Conservation (phyloP, 768 basidiomycete species). For the Hypholoma fasciculare region DNA sequence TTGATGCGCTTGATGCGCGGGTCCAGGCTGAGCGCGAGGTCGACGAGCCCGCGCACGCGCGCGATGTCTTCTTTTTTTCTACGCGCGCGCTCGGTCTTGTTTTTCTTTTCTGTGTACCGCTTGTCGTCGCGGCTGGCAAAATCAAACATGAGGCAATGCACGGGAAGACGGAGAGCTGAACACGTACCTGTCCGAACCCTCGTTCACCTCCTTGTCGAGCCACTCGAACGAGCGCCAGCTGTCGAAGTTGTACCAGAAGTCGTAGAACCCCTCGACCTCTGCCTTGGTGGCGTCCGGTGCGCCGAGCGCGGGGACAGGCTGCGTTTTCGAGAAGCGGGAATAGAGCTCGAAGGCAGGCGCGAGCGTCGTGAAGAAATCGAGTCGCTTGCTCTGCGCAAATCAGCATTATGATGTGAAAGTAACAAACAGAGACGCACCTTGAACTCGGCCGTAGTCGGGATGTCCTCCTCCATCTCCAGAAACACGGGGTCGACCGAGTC, state of each 20-base stretch:
- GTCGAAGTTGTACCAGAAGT: constrained; percentile 99
- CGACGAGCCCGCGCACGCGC: constrained; percentile 83
- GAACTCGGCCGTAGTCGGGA: constrained; percentile 65
- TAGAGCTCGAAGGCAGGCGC: constrained; percentile 87
- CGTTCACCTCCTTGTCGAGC: constrained; percentile 97
- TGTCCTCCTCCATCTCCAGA: constrained; percentile 72
- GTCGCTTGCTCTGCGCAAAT: constrained; percentile 41
- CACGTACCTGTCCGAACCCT: constrained; percentile 90
- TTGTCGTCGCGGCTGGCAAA: constrained; percentile 88
- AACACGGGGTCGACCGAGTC: constrained; percentile 91
- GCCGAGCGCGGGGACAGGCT: constrained; percentile 86
- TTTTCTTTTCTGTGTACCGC: constrained; percentile 99
- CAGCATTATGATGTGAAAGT: background rate
- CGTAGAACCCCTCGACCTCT: constrained; percentile 91
- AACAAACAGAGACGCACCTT: constrained; percentile 35
- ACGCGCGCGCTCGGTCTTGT: constrained; percentile 94
- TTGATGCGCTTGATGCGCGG: constrained; percentile 98
- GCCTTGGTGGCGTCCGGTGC: constrained; percentile 68
- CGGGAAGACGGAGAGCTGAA: background rate
- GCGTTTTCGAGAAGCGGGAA: constrained; percentile 84
- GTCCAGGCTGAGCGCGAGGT: constrained; percentile 78
- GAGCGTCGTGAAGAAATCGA: constrained; percentile 73
- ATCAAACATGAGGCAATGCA: background rate
- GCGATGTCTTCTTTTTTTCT: constrained; percentile 98
- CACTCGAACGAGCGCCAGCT: constrained; percentile 98